Percentiles rank a stretch among this genome's conserved stretches.
Evolutionary conservation across 257 asterid species (phyloP).

Genomic region (Solanum sejunctum): DNA sequence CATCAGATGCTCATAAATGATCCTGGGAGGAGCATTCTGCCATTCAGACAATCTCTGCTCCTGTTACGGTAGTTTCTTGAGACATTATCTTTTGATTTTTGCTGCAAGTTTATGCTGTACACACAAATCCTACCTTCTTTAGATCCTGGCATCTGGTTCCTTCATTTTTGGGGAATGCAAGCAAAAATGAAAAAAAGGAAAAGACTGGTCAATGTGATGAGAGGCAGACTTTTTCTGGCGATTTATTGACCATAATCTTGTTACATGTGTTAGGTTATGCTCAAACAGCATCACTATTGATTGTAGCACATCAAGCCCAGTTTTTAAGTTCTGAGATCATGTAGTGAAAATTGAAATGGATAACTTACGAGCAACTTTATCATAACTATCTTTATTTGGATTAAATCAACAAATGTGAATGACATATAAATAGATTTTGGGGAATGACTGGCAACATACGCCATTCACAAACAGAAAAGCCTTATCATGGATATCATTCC

Average conservation of each 20-base stretch:
- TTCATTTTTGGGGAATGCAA: background rate
- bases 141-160: background rate
- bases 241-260: background rate
- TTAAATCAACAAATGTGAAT: background rate
- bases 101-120: background rate
- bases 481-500: background rate
- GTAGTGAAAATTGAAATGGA: background rate
- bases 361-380: background rate
- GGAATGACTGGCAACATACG: background rate
- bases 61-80: conserved; percentile 22
- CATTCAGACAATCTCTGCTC: conserved; percentile 38
- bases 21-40: conserved; percentile 30
- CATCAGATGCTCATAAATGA: conserved; percentile 33
- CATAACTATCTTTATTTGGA: background rate
- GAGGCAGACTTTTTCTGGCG: background rate
- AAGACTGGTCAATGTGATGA: background rate
- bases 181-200: background rate
- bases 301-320: background rate
- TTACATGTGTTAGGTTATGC: background rate
- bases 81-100: background rate
- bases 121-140: background rate
- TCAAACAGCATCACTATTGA: background rate
- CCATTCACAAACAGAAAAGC: background rate
- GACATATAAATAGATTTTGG: background rate
- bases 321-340: background rate